Conservation (phyloP, 2,329 filamentous ascomycete genomes). For the Ascosphaera apis region DNA sequence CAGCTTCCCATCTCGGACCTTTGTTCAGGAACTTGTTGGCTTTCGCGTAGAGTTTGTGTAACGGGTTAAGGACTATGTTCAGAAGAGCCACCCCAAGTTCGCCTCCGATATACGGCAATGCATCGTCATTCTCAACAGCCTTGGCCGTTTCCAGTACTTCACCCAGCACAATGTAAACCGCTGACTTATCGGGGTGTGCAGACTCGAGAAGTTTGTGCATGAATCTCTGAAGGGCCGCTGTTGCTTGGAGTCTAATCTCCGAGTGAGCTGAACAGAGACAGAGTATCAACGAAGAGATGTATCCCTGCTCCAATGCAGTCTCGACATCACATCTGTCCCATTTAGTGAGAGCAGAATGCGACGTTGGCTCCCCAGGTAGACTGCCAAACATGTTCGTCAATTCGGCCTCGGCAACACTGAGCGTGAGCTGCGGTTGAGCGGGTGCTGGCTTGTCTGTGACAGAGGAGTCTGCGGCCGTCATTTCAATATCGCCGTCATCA, state of each 20-base stretch:
- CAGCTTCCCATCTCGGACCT: constrained; percentile 47
- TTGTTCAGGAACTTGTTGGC: constrained; percentile 65
- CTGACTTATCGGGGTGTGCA: constrained; percentile 49
- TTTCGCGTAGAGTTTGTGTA: constrained; percentile 67
- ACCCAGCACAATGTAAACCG: constrained; percentile 55
- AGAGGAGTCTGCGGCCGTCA: constrained; percentile 3
- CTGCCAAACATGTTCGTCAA: constrained; percentile 31
- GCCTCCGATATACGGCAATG: constrained; percentile 51
- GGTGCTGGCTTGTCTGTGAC: not conserved
- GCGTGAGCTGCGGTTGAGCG: constrained; percentile 1
- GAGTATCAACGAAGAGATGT: constrained; percentile 44
- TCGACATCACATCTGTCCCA: constrained; percentile 61
- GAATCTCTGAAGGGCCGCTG: constrained; percentile 16
- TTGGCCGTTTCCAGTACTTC: constrained; percentile 57
- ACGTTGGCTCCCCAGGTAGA: constrained; percentile 21
- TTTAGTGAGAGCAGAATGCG: constrained; percentile 24
- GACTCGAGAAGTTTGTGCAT: constrained; percentile 37
- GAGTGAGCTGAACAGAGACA: constrained; percentile 53
- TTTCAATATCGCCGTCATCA: constrained; percentile 3
- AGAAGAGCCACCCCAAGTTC: constrained; percentile 52
- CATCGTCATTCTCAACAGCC: constrained; percentile 27
- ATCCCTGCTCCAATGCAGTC: constrained; percentile 55
- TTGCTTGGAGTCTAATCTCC: constrained; percentile 57
- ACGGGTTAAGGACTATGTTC: constrained; percentile 47
- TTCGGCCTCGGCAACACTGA: constrained; percentile 14